Conservation (phyloP, 352 stramenopile species). For the Pythium guiyangense region DNA sequence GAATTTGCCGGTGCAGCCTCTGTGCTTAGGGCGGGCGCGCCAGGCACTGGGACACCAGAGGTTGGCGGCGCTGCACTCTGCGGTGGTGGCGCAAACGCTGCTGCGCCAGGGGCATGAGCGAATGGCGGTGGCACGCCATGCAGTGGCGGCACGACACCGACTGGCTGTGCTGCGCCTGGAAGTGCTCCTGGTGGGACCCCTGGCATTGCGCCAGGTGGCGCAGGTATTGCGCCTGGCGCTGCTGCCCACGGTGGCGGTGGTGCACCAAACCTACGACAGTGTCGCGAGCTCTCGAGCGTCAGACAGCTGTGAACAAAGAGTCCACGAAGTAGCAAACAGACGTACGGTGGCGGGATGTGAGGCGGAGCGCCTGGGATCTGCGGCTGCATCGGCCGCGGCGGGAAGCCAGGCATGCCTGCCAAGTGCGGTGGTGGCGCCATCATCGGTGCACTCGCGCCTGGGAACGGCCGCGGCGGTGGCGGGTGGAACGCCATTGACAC, state of each 20-base stretch:
- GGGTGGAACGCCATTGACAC: slow-evolving; percentile 15
- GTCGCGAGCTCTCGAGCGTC: neutral
- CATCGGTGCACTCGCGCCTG: slow-evolving; percentile 24
- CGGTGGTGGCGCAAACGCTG: slow-evolving; percentile 16
- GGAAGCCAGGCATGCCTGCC: slow-evolving; percentile 12
- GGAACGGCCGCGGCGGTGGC: slow-evolving; percentile 28
- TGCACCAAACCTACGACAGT: slow-evolving; percentile 10
- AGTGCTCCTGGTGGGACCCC: slow-evolving; percentile 2
- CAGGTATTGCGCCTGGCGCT: neutral
- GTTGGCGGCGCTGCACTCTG: neutral
- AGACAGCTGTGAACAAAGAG: neutral
- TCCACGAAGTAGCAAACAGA: neutral
- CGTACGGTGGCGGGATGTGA: slow-evolving; percentile 7
- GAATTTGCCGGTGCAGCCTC: slow-evolving; percentile 13
- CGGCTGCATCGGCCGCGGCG: slow-evolving; percentile 5
- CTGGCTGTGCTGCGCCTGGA: neutral
- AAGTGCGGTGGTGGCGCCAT: slow-evolving; percentile 19
- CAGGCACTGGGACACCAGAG: neutral
- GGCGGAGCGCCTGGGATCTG: slow-evolving; percentile 5
- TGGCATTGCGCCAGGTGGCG: slow-evolving; percentile 11
- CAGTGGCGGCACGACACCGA: slow-evolving; percentile 3
- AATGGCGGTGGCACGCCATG: neutral
- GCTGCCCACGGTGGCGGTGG: slow-evolving; percentile 9
- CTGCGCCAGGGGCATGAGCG: neutral
- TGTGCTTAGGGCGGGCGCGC: slow-evolving; percentile 9